phyloP scores from a whole-genome alignment of 163 green algal genomes.

The Chloromonas sp. region DNA sequence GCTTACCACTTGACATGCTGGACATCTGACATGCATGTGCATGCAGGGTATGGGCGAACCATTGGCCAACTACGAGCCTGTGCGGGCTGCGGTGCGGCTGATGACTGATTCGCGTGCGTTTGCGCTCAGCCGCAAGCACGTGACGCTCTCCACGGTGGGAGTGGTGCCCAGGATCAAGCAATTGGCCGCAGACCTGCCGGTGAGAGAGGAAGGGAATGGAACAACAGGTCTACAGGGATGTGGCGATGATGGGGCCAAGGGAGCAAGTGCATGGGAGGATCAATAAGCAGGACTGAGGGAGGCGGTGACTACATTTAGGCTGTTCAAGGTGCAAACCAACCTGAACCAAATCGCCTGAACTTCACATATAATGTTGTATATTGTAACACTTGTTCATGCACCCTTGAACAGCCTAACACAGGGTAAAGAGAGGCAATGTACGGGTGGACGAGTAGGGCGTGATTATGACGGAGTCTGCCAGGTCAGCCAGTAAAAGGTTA shows the following conservation, averaged over 20 bases:
- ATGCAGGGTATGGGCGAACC: constrained; percentile 83
- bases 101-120: constrained; percentile 74
- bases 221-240: neutral
- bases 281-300: neutral
- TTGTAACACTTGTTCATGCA: too few species aligned
- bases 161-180: constrained; percentile 71
- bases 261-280: neutral
- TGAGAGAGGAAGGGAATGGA: constrained; percentile 8
- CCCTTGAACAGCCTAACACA: too few species aligned
- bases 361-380: too few species aligned
- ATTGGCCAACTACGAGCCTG: constrained; percentile 90
- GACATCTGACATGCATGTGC: too few species aligned
- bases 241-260: neutral
- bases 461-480: too few species aligned
- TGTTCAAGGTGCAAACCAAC: too few species aligned
- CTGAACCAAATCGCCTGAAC: too few species aligned
- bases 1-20: too few species aligned
- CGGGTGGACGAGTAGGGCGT: too few species aligned
- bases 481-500: too few species aligned
- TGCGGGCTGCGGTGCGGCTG: constrained; percentile 58
- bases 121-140: constrained; percentile 57
- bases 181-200: constrained; percentile 46
- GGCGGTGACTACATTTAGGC: neutral
- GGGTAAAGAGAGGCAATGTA: too few species aligned
- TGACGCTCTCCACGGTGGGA: constrained; percentile 95